Conservation (phyloP, 2,329 filamentous ascomycete species). For the Byssochlamys sp. region DNA sequence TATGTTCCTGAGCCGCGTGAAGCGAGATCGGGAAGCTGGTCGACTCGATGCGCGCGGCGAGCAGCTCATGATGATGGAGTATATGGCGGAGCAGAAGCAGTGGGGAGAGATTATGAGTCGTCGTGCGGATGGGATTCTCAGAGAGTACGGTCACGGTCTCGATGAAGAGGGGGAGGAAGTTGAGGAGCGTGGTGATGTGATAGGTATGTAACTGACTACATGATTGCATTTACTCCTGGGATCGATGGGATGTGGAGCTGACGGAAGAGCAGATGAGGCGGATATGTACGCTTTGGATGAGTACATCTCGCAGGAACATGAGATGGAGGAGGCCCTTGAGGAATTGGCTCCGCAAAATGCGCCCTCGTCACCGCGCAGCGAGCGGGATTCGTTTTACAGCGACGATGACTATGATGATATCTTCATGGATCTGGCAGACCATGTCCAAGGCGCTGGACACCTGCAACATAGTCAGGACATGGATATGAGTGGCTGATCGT, state of each 20-base stretch:
- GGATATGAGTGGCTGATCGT: constrained; percentile 22
- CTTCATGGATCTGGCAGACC: constrained; percentile 56
- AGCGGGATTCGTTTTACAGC: constrained; percentile 20
- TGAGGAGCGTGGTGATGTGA: constrained; percentile 16
- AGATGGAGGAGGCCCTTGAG: constrained; percentile 21
- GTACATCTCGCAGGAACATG: constrained; percentile 26
- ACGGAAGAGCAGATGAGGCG: constrained; percentile 13
- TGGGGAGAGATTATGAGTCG: constrained; percentile 32
- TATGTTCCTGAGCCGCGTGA: constrained; percentile 34
- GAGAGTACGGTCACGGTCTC: constrained; percentile 7
- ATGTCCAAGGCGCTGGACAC: constrained; percentile 23
- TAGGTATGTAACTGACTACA: constrained; percentile 4
- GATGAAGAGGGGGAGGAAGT: constrained; percentile 10
- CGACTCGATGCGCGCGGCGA: constrained; percentile 33
- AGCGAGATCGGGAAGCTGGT: constrained; percentile 28
- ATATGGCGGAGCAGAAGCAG: constrained; percentile 26
- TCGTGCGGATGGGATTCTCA: constrained; percentile 18
- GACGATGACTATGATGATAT: constrained; percentile 54
- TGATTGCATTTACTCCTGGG: not conserved
- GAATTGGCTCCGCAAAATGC: constrained; percentile 5
- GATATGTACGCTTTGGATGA: constrained; percentile 25
- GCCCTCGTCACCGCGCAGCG: constrained; percentile 3
- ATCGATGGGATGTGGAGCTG: constrained; percentile 2
- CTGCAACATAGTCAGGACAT: constrained; percentile 21
- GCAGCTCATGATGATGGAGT: constrained; percentile 35